Evolutionary conservation across 805 yeast genomes (phyloP).

Genomic region (Hermanozyma aechmeae): DNA sequence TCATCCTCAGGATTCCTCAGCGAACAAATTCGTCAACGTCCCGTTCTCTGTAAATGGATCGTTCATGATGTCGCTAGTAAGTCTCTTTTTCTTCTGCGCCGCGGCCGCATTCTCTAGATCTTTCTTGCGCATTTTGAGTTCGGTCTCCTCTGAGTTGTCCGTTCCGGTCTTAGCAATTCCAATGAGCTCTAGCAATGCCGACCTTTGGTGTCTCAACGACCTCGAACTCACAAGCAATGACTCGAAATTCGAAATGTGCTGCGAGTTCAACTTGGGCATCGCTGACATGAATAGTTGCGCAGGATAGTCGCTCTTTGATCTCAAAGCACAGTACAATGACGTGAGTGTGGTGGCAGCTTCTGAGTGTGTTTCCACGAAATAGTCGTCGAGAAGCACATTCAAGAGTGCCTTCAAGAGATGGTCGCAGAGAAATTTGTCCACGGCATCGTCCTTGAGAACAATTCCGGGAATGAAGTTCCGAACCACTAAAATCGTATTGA

Average conservation of each 20-base stretch:
- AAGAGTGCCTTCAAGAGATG: conserved; percentile 63
- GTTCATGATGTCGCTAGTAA: conserved; percentile 46
- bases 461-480: conserved; percentile 65
- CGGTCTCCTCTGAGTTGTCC: conserved; percentile 18
- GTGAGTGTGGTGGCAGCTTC: conserved; percentile 91
- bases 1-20: no score
- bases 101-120: conserved; percentile 40
- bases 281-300: conserved; percentile 46
- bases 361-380: conserved; percentile 77
- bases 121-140: conserved; percentile 40
- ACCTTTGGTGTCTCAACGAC: conserved; percentile 69
- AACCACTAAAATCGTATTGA: conserved; percentile 76
- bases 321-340: conserved; percentile 62
- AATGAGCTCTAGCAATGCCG: conserved; percentile 70
- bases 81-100: conserved; percentile 38
- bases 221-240: conserved; percentile 52
- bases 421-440: conserved; percentile 60
- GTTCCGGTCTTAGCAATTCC: conserved; percentile 43
- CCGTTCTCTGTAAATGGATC: conserved; percentile 67
- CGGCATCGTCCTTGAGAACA: conserved; percentile 60
- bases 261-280: conserved; percentile 46
- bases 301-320: conserved; percentile 62
- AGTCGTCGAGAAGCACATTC: conserved; percentile 59
- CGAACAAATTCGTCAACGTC: conserved; percentile 54
- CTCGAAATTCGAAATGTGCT: conserved; percentile 57